A percentile compares a stretch with the other conserved stretches of the same genome.
Conservation (phyloP, 352 stramenopile species). For the Phytophthora nicotianae region DNA sequence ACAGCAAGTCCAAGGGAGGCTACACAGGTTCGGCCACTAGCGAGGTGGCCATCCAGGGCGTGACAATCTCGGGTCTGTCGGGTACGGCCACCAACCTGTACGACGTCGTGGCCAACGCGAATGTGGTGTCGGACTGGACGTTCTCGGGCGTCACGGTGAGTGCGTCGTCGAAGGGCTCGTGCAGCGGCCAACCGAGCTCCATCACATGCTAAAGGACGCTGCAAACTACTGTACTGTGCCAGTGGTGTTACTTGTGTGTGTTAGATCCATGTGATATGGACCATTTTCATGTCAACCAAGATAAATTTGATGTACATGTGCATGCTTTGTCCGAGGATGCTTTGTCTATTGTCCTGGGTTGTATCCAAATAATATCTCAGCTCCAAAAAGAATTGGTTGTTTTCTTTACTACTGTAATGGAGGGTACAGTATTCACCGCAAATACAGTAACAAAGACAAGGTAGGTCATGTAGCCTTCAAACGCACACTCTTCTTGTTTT, state of each 20-base stretch:
- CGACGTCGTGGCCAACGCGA: slow-evolving; percentile 17
- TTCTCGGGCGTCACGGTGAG: background rate
- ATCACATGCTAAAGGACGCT: slow-evolving; percentile 18
- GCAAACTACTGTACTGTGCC: background rate
- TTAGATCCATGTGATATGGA: background rate
- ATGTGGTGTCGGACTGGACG: background rate
- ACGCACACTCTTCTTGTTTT: too few relatives aligned
- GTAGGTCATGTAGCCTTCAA: too few relatives aligned
- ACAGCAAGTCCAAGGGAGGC: slow-evolving; percentile 24
- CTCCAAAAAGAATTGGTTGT: too few relatives aligned
- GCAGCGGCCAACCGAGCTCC: slow-evolving; percentile 20
- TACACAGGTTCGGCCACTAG: slow-evolving; percentile 30
- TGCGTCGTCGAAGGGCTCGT: slow-evolving; percentile 12
- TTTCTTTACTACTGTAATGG: too few relatives aligned
- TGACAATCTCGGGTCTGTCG: slow-evolving; percentile 20
- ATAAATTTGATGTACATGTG: background rate
- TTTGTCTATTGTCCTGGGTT: too few relatives aligned
- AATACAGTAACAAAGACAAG: too few relatives aligned
- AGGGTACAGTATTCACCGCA: too few relatives aligned
- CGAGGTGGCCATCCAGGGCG: slow-evolving; percentile 13
- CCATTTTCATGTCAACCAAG: background rate
- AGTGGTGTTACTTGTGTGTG: background rate
- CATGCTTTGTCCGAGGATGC: background rate
- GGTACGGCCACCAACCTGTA: slow-evolving; percentile 32
- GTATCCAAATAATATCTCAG: background rate